phyloP scores from a whole-genome alignment of 2,329 filamentous ascomycete species.

The Boeremia exigua region DNA sequence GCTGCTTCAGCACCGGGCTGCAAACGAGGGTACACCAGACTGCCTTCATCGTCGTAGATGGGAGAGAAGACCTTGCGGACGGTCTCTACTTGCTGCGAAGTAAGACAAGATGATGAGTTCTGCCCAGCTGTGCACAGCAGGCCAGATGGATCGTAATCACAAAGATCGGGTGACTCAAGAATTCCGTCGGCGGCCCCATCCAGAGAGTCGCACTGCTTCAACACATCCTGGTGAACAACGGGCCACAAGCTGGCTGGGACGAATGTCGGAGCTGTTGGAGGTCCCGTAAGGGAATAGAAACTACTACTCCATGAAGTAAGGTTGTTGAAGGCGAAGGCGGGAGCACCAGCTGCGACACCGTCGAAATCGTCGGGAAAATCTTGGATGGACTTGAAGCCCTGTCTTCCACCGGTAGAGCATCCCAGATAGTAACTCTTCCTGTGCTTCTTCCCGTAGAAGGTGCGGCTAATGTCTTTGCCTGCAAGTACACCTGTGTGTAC shows the following conservation, averaged over 20 bases:
- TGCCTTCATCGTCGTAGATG: constrained; percentile 45
- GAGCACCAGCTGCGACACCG: constrained; percentile 34
- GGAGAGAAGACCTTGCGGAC: constrained; percentile 51
- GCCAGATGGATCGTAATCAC: constrained; percentile 23
- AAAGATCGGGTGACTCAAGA: constrained; percentile 24
- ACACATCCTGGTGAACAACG: constrained; percentile 46
- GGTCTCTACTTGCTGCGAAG: constrained; percentile 25
- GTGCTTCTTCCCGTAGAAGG: constrained; percentile 47
- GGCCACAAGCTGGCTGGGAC: constrained; percentile 48
- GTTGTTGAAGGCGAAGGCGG: constrained; percentile 41
- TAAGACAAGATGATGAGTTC: constrained; percentile 20
- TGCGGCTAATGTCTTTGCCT: constrained; percentile 47
- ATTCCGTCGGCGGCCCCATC: constrained; percentile 40
- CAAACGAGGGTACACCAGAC: constrained; percentile 54
- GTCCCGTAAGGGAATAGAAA: constrained; percentile 19
- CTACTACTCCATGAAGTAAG: constrained; percentile 47
- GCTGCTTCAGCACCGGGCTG: constrained; percentile 53
- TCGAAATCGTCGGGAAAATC: constrained; percentile 38
- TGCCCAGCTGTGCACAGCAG: constrained; percentile 24
- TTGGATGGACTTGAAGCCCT: constrained; percentile 32
- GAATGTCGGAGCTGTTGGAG: constrained; percentile 35
- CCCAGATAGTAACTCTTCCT: constrained; percentile 46
- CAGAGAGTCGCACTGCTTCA: constrained; percentile 38
- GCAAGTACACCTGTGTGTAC: constrained; percentile 22
- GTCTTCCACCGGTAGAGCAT: constrained; percentile 36